Percentiles rank a stretch among this genome's conserved stretches.
Evolutionary conservation across 2,329 filamentous ascomycete genomes (phyloP).

Genomic region (Diaporthe nobilis): DNA sequence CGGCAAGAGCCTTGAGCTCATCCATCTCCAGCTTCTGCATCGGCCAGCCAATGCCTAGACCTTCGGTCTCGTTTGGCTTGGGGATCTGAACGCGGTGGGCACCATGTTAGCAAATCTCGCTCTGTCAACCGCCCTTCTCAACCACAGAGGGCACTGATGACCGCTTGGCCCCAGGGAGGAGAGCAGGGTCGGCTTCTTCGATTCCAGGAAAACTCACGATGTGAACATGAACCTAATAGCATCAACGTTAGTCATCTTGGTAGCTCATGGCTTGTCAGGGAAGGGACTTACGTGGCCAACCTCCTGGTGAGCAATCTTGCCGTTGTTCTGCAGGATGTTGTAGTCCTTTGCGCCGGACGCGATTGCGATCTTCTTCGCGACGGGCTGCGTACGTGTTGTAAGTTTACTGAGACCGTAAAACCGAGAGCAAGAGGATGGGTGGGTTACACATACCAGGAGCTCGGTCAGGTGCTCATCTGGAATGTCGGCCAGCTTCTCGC

Average conservation of each 20-base stretch:
- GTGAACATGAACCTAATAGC: conserved; percentile 86
- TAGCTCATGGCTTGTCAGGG: too few species aligned
- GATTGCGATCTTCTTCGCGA: conserved; percentile 87
- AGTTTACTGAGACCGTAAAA: neutral
- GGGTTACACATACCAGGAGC: conserved; percentile 74
- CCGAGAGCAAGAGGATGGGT: neutral
- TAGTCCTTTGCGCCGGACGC: conserved; percentile 85
- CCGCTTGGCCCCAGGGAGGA: neutral
- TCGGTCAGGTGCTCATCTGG: conserved; percentile 89
- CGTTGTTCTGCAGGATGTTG: conserved; percentile 98
- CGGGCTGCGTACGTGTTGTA: conserved; percentile 64
- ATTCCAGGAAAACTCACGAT: conserved; percentile 71
- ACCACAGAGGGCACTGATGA: neutral
- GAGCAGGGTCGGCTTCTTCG: neutral
- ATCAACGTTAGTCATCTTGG: conserved; percentile 2
- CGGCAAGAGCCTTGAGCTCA: conserved; percentile 81
- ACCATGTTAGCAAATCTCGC: conserved; percentile 21
- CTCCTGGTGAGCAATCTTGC: conserved; percentile 88
- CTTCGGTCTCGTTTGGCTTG: conserved; percentile 88
- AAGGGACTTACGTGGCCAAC: conserved; percentile 84
- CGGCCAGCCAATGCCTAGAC: conserved; percentile 86
- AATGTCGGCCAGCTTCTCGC: conserved; percentile 91
- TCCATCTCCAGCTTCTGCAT: conserved; percentile 83
- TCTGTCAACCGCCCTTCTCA: neutral
- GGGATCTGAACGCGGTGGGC: conserved; percentile 75